Base-by-base conservation (phyloP, 108 stramenopile genomes). In the Pseudonitzschia multistriata region DNA sequence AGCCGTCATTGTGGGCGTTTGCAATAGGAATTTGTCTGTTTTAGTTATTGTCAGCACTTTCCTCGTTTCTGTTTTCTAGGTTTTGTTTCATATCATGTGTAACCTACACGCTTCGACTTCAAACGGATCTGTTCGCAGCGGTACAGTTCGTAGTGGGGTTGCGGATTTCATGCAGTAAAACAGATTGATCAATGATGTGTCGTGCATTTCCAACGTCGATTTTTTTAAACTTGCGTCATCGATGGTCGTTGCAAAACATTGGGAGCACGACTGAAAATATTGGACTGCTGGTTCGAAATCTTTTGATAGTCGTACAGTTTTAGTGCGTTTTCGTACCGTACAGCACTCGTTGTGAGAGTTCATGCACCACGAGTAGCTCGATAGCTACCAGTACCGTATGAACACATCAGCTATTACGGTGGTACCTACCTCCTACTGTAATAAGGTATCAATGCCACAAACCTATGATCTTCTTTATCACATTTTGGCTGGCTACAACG, bases 221-320 rank as follows among this genome's bases (percentile, higher is more conserved):
- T 61, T 61, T 55, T 35, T 61, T 8, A 11, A 61, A 8, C 37
- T 39, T 37, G 37, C 37, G 36, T 61, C 37, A 35, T 61, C 42
- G 42, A 10, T 45, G 15, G 10, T 39, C 37, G 42, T 45, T 45
- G 8, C 42, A 6, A 1, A 3, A 45, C 7, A 4, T 45, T 3
- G 42, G 42, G 42, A 17, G 42, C 42, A 45, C 42, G 42, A 56
- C 42, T 45, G 42, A 45, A 45, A 45, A 45, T 17, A 45, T n/a
- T n/a, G n/a, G n/a, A n/a, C n/a, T n/a, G n/a, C n/a, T n/a, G n/a
- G n/a, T n/a, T n/a, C n/a, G n/a, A n/a, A n/a, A n/a, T n/a, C n/a
- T n/a, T n/a, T n/a, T n/a, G n/a, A n/a, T n/a, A n/a, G n/a, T n/a
- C n/a, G n/a, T n/a, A n/a, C n/a, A n/a, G n/a, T n/a, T n/a, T n/a